Evolutionary conservation across 306 rosid species (phyloP).

Genomic region (Fragaria vesca): DNA sequence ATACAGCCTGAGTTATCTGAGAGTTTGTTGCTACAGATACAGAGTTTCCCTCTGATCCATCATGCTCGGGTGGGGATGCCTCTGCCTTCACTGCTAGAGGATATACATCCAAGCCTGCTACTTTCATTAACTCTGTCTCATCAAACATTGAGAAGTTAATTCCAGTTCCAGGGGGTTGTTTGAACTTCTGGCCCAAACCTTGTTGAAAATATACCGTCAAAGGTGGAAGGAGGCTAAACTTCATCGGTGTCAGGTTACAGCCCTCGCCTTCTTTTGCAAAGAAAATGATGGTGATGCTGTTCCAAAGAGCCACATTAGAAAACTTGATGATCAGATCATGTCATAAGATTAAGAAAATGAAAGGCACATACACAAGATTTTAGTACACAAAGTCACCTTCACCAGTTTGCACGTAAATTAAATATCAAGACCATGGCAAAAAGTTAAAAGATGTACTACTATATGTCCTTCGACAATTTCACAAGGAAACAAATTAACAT

Average conservation of each 20-base stretch:
- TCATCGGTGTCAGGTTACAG: conserved; percentile 63
- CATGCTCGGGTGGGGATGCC: conserved; percentile 40
- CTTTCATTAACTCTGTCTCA: conserved; percentile 65
- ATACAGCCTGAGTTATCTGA: conserved; percentile 88
- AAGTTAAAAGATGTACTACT: not conserved
- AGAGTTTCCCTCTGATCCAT: conserved; percentile 58
- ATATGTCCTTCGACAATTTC: not conserved
- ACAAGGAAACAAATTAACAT: not conserved
- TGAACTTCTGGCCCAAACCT: conserved; percentile 96
- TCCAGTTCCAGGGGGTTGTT: conserved; percentile 76
- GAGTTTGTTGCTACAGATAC: conserved; percentile 48
- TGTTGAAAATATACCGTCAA: conserved; percentile 66
- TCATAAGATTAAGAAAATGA: not conserved
- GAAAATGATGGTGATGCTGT: conserved; percentile 80
- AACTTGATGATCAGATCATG: conserved; percentile 8
- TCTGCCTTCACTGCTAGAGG: conserved; percentile 91
- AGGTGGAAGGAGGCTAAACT: conserved; percentile 58
- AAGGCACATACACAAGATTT: not conserved
- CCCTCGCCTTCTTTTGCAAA: conserved; percentile 90
- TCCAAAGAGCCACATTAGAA: conserved; percentile 34
- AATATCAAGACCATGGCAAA: not conserved
- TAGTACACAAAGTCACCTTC: not conserved
- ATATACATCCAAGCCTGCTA: conserved; percentile 55
- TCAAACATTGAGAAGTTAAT: conserved; percentile 63
- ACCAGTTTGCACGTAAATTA: no score